Conservation (phyloP, 2,329 filamentous ascomycete species). For the Alternaria hordeiaustralica region DNA sequence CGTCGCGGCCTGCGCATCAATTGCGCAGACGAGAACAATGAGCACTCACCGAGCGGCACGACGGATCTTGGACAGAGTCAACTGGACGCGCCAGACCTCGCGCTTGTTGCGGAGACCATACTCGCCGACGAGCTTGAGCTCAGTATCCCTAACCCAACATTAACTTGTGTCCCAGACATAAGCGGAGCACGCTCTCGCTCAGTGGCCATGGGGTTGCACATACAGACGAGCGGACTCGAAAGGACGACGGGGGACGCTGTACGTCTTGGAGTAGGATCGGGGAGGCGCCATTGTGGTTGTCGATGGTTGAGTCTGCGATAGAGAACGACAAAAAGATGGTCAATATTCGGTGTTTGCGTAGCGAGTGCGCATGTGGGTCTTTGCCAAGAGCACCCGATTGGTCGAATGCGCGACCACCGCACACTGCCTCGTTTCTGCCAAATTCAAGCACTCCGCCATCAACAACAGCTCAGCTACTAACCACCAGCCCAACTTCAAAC, state of each 20-base stretch:
- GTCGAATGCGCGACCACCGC: constrained; percentile 2
- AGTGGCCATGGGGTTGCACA: constrained; percentile 88
- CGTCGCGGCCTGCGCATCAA: constrained; percentile 15
- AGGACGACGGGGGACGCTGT: constrained; percentile 96
- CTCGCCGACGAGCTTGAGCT: constrained; percentile 99
- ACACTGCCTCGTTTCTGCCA: constrained; percentile 2
- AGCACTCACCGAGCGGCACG: constrained; percentile 94
- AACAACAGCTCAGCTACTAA: constrained; percentile 20
- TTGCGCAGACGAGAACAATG: background rate
- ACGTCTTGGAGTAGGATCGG: constrained; percentile 96
- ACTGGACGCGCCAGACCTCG: constrained; percentile 99
- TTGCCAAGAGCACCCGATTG: background rate
- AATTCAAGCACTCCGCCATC: background rate
- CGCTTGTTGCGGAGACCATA: constrained; percentile 99
- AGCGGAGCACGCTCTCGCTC: constrained; percentile 97
- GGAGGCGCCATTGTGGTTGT: constrained; percentile 53
- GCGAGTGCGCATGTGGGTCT: background rate
- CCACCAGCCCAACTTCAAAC: constrained; percentile 27
- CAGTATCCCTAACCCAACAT: constrained; percentile 82
- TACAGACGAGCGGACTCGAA: constrained; percentile 99
- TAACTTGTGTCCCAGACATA: constrained; percentile 84
- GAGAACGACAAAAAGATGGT: background rate
- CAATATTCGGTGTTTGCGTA: background rate
- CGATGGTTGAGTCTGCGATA: constrained; percentile 34
- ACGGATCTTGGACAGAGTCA: constrained; percentile 99